These are phyloP conservation scores for Phellopilus nigrolimitatus DNA, from an alignment of 1,284 basidiomycete species.

Conservation along the genomic window DNA sequence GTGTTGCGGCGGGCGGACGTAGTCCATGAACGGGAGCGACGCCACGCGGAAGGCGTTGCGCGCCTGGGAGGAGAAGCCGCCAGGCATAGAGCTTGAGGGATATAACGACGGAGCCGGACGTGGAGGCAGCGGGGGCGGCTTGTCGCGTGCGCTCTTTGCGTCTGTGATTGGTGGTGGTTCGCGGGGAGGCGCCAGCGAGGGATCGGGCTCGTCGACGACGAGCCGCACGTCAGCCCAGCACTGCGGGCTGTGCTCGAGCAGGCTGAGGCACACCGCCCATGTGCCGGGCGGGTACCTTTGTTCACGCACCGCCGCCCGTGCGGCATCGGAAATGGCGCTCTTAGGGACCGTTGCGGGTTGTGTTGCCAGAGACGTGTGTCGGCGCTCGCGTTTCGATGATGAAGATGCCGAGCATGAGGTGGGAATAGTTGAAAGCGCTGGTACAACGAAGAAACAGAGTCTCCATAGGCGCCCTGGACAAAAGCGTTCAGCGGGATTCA, in stretches of 20 bases:
- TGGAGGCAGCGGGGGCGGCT: background rate
- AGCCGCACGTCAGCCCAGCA: constrained; percentile 56
- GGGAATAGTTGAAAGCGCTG: constrained; percentile 11
- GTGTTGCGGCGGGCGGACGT: background rate
- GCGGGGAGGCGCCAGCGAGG: constrained; percentile 23
- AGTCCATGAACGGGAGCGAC: background rate
- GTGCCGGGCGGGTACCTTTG: constrained; percentile 33
- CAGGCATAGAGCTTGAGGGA: too few species aligned
- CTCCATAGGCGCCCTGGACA: constrained; percentile 58
- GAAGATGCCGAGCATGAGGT: background rate
- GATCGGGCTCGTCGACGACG: constrained; percentile 32
- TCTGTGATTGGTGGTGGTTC: constrained; percentile 28
- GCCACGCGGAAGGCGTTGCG: too few species aligned
- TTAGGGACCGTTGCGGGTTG: background rate
- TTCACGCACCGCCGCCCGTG: constrained; percentile 11
- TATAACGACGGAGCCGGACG: too few species aligned
- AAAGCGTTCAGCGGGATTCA: background rate
- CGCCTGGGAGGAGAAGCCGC: too few species aligned
- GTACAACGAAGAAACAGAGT: constrained; percentile 45
- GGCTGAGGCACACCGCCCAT: constrained; percentile 52
- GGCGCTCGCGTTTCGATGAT: too few species aligned
- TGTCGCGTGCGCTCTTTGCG: constrained; percentile 26
- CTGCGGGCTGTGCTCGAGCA: constrained; percentile 56
- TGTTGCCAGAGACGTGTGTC: too few species aligned
- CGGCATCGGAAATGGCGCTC: background rate